Evolutionary conservation across 352 stramenopile species (phyloP).

Genomic region (Globisporangium carolinianum): DNA sequence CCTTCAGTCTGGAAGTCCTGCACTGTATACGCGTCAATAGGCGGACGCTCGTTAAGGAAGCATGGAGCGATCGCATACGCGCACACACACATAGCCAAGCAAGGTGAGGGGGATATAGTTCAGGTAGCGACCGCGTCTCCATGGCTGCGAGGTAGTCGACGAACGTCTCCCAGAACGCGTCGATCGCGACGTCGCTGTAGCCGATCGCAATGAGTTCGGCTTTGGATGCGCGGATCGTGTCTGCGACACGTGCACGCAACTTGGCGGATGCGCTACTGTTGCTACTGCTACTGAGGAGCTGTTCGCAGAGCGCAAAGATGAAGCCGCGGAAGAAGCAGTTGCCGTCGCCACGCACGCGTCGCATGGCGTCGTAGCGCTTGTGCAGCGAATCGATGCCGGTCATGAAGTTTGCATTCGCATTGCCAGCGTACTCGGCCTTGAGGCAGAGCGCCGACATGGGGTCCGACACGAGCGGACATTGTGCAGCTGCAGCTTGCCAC

Average conservation of each 20-base stretch:
- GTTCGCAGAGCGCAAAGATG: conserved; percentile 85
- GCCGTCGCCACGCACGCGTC: conserved; percentile 83
- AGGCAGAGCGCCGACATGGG: conserved; percentile 48
- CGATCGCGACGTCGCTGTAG: conserved; percentile 90
- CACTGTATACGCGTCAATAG: conserved; percentile 34
- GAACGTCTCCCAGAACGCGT: conserved; percentile 92
- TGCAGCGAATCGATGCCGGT: conserved; percentile 59
- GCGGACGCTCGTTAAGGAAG: conserved; percentile 15
- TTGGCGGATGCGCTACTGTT: neutral
- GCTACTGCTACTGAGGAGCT: conserved; percentile 27
- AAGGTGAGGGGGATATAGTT: conserved; percentile 27
- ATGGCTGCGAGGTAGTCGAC: conserved; percentile 84
- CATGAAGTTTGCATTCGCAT: conserved; percentile 69
- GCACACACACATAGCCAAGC: conserved; percentile 13
- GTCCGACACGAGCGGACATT: conserved; percentile 42
- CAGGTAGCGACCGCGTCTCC: conserved; percentile 60
- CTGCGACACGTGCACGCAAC: conserved; percentile 36
- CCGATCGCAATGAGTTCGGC: conserved; percentile 68
- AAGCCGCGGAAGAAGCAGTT: conserved; percentile 92
- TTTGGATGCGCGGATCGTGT: conserved; percentile 66
- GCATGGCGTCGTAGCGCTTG: conserved; percentile 61
- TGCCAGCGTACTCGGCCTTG: conserved; percentile 66
- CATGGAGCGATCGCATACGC: neutral
- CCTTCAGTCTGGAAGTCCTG: conserved; percentile 83
- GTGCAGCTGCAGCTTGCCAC: conserved; percentile 6